Evolutionary conservation across 176 grass and related monocot genomes (phyloP).

Genomic region (Triticum urartu): DNA sequence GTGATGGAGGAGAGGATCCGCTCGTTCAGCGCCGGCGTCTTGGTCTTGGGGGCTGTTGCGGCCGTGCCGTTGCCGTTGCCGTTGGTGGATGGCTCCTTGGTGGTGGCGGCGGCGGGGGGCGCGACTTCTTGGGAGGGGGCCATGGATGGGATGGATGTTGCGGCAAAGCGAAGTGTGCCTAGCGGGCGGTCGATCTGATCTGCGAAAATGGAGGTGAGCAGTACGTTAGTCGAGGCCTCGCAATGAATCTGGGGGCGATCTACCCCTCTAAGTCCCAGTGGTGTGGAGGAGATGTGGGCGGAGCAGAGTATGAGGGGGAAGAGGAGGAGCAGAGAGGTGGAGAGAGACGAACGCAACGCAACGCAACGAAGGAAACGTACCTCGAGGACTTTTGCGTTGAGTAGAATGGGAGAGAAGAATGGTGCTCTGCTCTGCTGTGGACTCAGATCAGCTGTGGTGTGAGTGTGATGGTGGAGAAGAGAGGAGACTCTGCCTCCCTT

Average conservation of each 20-base stretch:
- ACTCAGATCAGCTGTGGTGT: neutral
- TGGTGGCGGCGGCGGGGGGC: neutral
- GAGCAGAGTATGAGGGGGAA: neutral
- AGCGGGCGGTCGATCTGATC: too few species aligned
- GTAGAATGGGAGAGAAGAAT: neutral
- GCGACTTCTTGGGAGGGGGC: conserved; percentile 42
- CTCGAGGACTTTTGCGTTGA: neutral
- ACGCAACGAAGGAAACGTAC: neutral
- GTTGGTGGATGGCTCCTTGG: conserved; percentile 3
- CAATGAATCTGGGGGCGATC: fast-evolving
- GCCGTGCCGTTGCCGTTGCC: neutral
- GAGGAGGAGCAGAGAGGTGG: too few species aligned
- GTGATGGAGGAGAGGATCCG: conserved; percentile 79
- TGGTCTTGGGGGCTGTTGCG: neutral
- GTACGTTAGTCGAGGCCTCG: too few species aligned
- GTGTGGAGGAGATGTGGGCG: too few species aligned
- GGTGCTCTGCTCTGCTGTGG: neutral
- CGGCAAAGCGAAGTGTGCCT: too few species aligned
- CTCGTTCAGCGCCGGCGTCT: conserved; percentile 59
- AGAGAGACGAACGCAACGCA: neutral
- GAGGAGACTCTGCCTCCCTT: neutral
- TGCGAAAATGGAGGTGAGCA: too few species aligned
- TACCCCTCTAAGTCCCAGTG: too few species aligned
- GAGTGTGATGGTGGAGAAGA: neutral
- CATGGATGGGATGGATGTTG: conserved; percentile 18